Percentiles rank a stretch among this genome's conserved stretches.
phyloP scores from a whole-genome alignment of 768 basidiomycete genomes.

The Chalciporus piperatus region DNA sequence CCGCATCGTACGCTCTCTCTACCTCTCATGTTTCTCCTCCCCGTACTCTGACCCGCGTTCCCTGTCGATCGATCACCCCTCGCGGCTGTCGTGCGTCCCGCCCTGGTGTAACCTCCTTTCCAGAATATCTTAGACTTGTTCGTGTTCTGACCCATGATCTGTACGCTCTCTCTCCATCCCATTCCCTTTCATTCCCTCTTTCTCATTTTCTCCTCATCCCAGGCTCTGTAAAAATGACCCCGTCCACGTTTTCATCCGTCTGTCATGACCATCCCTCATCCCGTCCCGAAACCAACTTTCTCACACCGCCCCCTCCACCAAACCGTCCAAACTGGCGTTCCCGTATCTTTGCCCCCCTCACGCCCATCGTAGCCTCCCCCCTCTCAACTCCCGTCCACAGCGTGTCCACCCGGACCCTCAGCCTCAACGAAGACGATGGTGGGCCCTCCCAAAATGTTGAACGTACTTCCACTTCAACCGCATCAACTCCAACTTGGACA shows the following conservation, averaged over 20 bases:
- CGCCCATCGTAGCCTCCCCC: constrained; percentile 61
- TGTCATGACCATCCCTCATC: neutral
- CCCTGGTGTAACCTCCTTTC: neutral
- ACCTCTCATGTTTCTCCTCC: neutral
- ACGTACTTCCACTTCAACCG: neutral
- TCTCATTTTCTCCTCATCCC: neutral
- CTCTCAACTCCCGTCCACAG: constrained; percentile 47
- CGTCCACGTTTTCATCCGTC: no score
- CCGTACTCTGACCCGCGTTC: neutral
- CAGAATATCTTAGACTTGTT: no score
- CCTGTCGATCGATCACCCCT: neutral
- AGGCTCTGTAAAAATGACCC: no score
- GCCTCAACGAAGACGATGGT: constrained; percentile 7
- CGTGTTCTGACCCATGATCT: neutral
- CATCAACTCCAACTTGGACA: constrained; percentile 50
- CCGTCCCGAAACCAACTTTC: neutral
- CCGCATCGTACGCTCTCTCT: no score
- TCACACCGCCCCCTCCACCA: neutral
- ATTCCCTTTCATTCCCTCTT: no score
- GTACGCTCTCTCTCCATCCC: neutral
- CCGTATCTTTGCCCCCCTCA: constrained; percentile 45
- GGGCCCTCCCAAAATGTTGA: constrained; percentile 8
- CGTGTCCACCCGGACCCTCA: constrained; percentile 25
- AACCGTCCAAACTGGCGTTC: neutral
- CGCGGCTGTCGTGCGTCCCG: constrained; percentile 1